Evolutionary conservation across 345 rosid genomes (phyloP).

Genomic region (Excoecaria agallocha): DNA sequence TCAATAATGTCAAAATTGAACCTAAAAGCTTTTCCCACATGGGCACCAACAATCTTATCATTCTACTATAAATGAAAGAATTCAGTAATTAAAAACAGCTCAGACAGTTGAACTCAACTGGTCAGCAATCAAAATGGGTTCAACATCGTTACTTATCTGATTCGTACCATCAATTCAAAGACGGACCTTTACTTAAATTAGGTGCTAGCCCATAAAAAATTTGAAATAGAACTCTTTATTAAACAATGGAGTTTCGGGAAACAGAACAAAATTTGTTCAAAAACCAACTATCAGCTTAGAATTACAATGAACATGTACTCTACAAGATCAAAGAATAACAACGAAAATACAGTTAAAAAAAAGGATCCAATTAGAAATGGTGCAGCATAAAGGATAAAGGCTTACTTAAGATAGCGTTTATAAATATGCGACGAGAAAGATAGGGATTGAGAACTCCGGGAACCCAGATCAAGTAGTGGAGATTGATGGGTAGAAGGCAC

Average conservation of each 20-base stretch:
- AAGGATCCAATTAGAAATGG: neutral
- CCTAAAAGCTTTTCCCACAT: neutral
- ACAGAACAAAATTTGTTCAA: neutral
- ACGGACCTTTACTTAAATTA: neutral
- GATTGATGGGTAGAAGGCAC: neutral
- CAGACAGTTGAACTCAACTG: neutral
- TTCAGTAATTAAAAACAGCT: neutral
- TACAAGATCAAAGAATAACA: neutral
- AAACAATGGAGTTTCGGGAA: neutral
- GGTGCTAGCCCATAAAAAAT: neutral
- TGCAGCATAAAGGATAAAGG: neutral
- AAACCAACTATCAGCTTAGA: neutral
- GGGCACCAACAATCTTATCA: neutral
- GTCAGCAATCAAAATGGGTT: neutral
- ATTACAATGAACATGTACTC: neutral
- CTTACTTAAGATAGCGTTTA: conserved; percentile 29
- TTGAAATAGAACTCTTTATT: neutral
- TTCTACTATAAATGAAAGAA: neutral
- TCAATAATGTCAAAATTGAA: neutral
- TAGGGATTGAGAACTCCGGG: conserved; percentile 25
- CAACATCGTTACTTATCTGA: neutral
- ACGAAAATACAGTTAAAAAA: neutral
- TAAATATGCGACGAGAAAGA: conserved; percentile 29
- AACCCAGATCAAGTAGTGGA: neutral
- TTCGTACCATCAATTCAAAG: neutral